Percentiles rank a stretch among this genome's conserved stretches.
These are phyloP conservation scores for Apiospora arundinis DNA, from an alignment of 2,329 filamentous ascomycete genomes.

Conservation along the genomic window DNA sequence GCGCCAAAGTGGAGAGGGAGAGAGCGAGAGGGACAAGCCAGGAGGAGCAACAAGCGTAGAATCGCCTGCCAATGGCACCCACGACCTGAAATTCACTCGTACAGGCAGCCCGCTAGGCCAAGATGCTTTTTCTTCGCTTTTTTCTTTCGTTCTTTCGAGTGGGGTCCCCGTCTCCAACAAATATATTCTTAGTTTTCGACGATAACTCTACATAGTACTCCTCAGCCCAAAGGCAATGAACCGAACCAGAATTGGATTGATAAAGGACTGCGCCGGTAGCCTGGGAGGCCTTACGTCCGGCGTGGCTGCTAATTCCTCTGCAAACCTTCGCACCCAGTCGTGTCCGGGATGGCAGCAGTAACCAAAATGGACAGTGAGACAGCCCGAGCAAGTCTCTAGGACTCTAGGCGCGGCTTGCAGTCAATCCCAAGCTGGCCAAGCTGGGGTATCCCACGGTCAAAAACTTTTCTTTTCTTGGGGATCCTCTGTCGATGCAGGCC, in stretches of 20 bases:
- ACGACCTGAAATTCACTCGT: neutral
- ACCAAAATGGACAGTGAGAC: neutral
- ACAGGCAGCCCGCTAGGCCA: neutral
- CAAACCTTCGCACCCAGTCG: conserved; percentile 3
- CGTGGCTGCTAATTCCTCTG: neutral
- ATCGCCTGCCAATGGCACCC: neutral
- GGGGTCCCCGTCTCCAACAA: neutral
- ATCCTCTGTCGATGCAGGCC: neutral
- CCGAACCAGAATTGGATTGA: neutral
- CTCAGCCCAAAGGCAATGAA: neutral
- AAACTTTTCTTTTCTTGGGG: neutral
- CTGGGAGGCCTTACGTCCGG: conserved; percentile 1
- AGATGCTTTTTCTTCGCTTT: conserved; percentile 16
- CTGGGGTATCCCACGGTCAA: conserved; percentile 5
- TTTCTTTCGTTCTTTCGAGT: conserved; percentile 8
- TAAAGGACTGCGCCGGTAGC: conserved; percentile 1
- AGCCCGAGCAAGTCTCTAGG: neutral
- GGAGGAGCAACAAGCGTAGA: neutral
- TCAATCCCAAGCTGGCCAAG: neutral
- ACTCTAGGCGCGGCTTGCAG: neutral
- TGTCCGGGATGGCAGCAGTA: neutral
- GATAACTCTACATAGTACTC: too few relatives aligned
- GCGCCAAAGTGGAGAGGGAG: conserved; percentile 6
- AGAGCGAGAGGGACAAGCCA: neutral
- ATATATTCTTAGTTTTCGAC: neutral